Evolutionary conservation across 495 filamentous ascomycete genomes (phyloP).

Genomic region (Penicillium angulare): DNA sequence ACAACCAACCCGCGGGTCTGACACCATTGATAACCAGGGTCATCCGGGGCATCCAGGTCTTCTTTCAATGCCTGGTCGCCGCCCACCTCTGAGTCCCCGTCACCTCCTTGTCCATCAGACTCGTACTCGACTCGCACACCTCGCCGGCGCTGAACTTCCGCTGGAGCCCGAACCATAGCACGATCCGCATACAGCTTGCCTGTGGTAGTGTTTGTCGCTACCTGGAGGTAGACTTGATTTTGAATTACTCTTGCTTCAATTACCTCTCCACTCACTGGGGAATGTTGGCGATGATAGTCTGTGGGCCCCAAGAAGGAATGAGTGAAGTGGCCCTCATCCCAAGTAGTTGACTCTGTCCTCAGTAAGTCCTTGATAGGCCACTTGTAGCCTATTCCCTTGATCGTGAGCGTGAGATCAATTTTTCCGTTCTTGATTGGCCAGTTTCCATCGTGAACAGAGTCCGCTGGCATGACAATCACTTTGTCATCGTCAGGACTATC

Average conservation of each 20-base stretch:
- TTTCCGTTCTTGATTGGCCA: not conserved
- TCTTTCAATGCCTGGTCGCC: no score
- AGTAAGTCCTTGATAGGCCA: not conserved
- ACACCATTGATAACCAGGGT: conserved; percentile 35
- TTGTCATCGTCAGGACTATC: not conserved
- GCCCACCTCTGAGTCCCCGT: no score
- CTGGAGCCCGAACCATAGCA: no score
- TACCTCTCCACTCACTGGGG: not conserved
- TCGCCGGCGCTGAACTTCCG: no score
- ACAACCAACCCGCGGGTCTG: conserved; percentile 35
- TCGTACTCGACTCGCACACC: no score
- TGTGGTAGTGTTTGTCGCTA: not conserved
- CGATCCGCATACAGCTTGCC: not conserved
- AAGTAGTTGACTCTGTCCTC: not conserved
- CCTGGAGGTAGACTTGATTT: no score
- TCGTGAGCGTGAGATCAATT: not conserved
- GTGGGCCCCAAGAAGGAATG: not conserved
- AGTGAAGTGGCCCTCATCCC: not conserved
- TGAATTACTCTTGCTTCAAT: not conserved
- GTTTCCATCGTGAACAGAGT: not conserved
- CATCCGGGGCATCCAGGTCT: conserved; percentile 33
- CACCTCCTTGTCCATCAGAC: no score
- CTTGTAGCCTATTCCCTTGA: not conserved
- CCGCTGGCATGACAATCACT: not conserved
- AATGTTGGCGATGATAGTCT: not conserved